A percentile compares a stretch with the other conserved stretches of the same genome.
Evolutionary conservation across 2,329 filamentous ascomycete genomes (phyloP).

Genomic region (Colletotrichum falcatum): DNA sequence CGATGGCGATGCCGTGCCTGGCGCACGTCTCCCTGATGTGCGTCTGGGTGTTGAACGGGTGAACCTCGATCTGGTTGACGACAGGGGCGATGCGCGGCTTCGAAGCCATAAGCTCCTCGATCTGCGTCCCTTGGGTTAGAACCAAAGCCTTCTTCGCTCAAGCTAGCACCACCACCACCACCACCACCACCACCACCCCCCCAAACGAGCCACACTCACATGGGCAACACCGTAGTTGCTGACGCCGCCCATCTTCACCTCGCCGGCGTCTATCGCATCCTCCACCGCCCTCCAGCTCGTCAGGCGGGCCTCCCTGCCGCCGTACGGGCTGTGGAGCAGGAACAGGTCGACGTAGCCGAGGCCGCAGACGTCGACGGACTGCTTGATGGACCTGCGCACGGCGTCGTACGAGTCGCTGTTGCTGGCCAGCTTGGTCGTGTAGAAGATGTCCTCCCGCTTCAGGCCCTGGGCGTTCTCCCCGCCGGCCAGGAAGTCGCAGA

Average conservation of each 20-base stretch:
- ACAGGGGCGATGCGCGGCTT: slow-evolving; percentile 73
- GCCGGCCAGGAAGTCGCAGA: slow-evolving; percentile 66
- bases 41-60: slow-evolving; percentile 82
- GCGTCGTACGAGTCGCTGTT: slow-evolving; percentile 74
- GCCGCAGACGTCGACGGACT: slow-evolving; percentile 73
- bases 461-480: slow-evolving; percentile 61
- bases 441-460: slow-evolving; percentile 78
- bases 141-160: accelerated
- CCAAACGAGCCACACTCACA: slow-evolving; percentile 60
- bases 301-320: slow-evolving; percentile 74
- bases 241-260: slow-evolving; percentile 78
- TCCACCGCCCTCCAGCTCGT: slow-evolving; percentile 83
- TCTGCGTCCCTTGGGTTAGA: slow-evolving; percentile 52
- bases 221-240: slow-evolving; percentile 84
- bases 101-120: slow-evolving; percentile 75
- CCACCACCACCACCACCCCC: not conserved
- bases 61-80: slow-evolving; percentile 85
- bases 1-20: slow-evolving; percentile 74
- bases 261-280: slow-evolving; percentile 78
- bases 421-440: slow-evolving; percentile 81
- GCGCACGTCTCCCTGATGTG: slow-evolving; percentile 76
- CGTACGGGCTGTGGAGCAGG: slow-evolving; percentile 82
- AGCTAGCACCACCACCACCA: not conserved
- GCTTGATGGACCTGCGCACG: slow-evolving; percentile 73
- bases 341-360: slow-evolving; percentile 85